Evolutionary conservation across 371 early-diverging fungal genomes (phyloP).

Genomic region (Mucor sp.): DNA sequence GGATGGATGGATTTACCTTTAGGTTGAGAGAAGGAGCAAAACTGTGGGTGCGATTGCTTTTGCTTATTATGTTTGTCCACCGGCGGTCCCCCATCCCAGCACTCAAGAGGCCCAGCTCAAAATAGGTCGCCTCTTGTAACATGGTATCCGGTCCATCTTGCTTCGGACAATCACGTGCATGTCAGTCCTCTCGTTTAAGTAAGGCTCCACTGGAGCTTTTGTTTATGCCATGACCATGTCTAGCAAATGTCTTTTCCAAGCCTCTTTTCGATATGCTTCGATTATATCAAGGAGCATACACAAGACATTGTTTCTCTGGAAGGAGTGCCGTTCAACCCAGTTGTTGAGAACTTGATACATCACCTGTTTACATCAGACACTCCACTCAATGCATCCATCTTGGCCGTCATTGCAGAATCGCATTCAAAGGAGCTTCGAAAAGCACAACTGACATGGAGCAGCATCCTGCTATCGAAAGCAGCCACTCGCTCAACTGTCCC

Average conservation of each 20-base stretch:
- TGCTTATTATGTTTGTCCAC: slow-evolving; percentile 11
- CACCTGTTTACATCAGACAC: slow-evolving; percentile 8
- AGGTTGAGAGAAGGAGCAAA: slow-evolving; percentile 32
- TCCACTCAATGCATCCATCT: slow-evolving; percentile 9
- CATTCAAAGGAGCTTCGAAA: slow-evolving; percentile 12
- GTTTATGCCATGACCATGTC: background rate
- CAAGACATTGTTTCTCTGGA: slow-evolving; percentile 14
- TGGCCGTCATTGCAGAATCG: slow-evolving; percentile 11
- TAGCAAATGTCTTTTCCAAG: slow-evolving; percentile 13
- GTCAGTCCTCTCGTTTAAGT: background rate
- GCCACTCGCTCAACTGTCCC: background rate
- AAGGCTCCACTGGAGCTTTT: background rate
- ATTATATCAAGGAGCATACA: slow-evolving; percentile 20
- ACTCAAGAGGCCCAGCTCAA: background rate
- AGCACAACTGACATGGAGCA: slow-evolving; percentile 4
- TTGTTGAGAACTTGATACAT: slow-evolving; percentile 7
- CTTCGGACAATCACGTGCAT: slow-evolving; percentile 11
- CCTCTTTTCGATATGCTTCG: slow-evolving; percentile 25
- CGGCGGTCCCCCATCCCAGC: background rate
- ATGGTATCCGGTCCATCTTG: slow-evolving; percentile 5
- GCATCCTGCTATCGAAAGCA: background rate
- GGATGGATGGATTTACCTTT: slow-evolving; percentile 34
- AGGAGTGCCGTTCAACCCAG: slow-evolving; percentile 20
- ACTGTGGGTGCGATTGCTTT: slow-evolving; percentile 19
- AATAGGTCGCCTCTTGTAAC: background rate